Base-by-base conservation (phyloP, 768 basidiomycete species). In the Kondoa malvinella region DNA sequence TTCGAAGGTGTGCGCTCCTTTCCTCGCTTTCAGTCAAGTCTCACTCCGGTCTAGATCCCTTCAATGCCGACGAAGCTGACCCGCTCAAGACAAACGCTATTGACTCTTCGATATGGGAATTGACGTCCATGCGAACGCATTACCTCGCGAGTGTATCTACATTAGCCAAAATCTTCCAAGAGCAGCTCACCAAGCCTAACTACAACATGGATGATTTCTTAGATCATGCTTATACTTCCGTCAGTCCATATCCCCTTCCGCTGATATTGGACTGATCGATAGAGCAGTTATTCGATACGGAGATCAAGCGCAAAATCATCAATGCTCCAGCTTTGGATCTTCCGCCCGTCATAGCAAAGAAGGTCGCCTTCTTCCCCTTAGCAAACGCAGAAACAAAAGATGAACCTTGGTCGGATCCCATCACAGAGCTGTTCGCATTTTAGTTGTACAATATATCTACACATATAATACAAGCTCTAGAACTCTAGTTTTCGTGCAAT, bases 201-300 rank as follows among this genome's bases (percentile, higher is more conserved):
- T 96, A 92, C 77, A 80, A 84, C 16, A 83, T 95, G 84, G 94
- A 97, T 72, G 94, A 97, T 75, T 99, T 97, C 77, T 77, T 96
- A 75, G 95, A 97, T 76, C 94, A 97, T 75, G 87, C 88, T 1
- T 80, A 80, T 63, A 73, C 72, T 1, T 78, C 78, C 1, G 78
- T 78, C 63, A 69, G 78, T 78, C 34, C n/a, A n/a, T 30, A 57
- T 67, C 32, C 63, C 61, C 25, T 25, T 59, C 27, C 16, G 21
- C 50, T 0, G 25, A 40, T 2, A 31, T 1, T 21, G 1, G 21
- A 30, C 61, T 12, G 16, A n/a, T 12, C 12, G 26, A 27, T 33
- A 25, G 2, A 1, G 26, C 74, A 95, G 92, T 81, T 97, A 32
- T 87, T 92, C 72, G 88, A 92, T 34, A 87, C 87, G 0, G 92